A percentile compares a stretch with the other conserved stretches of the same genome.
phyloP scores from a whole-genome alignment of 352 stramenopile genomes.

The Globisporangium uncinulatum region DNA sequence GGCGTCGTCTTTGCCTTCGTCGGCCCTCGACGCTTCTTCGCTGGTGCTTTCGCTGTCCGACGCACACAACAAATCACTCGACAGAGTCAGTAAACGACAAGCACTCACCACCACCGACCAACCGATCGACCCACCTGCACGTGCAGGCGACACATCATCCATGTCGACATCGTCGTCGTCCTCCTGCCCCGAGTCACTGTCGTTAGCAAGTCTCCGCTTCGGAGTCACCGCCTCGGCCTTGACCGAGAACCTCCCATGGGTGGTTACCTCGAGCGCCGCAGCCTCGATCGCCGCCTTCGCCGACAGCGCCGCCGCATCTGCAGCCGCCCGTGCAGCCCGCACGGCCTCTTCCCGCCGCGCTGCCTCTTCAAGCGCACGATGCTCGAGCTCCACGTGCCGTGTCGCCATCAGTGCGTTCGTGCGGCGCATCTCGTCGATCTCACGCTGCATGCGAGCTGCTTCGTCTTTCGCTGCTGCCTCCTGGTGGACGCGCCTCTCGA shows the following conservation, averaged over 20 bases:
- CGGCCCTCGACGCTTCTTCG: conserved; percentile 47
- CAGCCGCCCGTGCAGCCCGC: conserved; percentile 48
- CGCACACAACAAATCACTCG: conserved; percentile 21
- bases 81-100: not conserved
- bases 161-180: conserved; percentile 55
- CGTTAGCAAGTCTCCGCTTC: conserved; percentile 34
- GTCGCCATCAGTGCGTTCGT: conserved; percentile 44
- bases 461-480: conserved; percentile 35
- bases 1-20: conserved; percentile 30
- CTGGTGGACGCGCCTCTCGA: conserved; percentile 25
- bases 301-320: conserved; percentile 55
- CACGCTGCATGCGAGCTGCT: conserved; percentile 28
- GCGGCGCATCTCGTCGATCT: conserved; percentile 41
- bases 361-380: conserved; percentile 30
- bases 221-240: conserved; percentile 24
- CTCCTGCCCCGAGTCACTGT: conserved; percentile 26
- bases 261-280: conserved; percentile 34
- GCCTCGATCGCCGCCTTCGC: conserved; percentile 68
- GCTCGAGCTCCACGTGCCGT: conserved; percentile 42
- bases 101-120: not conserved
- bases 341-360: conserved; percentile 59
- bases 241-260: conserved; percentile 6
- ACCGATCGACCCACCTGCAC: conserved; percentile 1
- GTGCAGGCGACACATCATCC: conserved; percentile 33
- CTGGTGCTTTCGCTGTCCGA: conserved; percentile 27